Conservation (phyloP, 2,329 filamentous ascomycete genomes). For the Cladophialophora exuberans region DNA sequence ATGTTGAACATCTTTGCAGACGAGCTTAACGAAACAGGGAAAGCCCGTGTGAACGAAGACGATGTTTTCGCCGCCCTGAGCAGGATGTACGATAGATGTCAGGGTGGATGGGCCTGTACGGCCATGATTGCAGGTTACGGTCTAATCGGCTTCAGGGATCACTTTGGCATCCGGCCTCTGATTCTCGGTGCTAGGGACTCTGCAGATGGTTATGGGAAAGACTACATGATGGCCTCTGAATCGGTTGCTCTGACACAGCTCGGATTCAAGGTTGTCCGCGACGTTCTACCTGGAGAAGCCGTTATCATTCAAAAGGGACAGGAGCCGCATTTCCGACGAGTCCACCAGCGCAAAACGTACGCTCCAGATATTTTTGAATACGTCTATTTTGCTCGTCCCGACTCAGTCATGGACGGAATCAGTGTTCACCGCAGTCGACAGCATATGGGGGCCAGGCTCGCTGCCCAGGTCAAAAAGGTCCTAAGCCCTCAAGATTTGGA, state of each 20-base stretch:
- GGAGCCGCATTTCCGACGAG: conserved; percentile 73
- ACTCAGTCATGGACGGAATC: conserved; percentile 83
- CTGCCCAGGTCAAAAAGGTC: conserved; percentile 68
- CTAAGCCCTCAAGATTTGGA: conserved; percentile 71
- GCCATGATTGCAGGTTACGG: conserved; percentile 83
- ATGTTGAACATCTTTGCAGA: conserved; percentile 88
- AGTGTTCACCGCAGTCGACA: conserved; percentile 81
- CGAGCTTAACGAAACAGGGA: conserved; percentile 77
- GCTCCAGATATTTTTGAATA: conserved; percentile 86
- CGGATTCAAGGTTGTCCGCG: conserved; percentile 73
- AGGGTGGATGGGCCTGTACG: conserved; percentile 78
- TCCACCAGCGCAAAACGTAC: conserved; percentile 69
- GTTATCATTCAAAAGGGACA: conserved; percentile 82
- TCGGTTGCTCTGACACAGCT: conserved; percentile 81
- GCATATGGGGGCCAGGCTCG: conserved; percentile 83
- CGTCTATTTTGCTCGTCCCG: conserved; percentile 84
- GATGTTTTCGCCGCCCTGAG: conserved; percentile 75
- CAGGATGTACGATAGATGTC: conserved; percentile 72
- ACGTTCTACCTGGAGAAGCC: conserved; percentile 81
- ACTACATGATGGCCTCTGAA: conserved; percentile 92
- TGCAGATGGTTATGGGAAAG: conserved; percentile 64
- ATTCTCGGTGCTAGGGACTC: conserved; percentile 76
- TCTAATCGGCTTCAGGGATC: conserved; percentile 77
- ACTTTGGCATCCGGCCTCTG: conserved; percentile 81
- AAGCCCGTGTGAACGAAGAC: conserved; percentile 75